Evolutionary conservation across 1,284 basidiomycete genomes (phyloP).

Genomic region (Earliella scabrosa): DNA sequence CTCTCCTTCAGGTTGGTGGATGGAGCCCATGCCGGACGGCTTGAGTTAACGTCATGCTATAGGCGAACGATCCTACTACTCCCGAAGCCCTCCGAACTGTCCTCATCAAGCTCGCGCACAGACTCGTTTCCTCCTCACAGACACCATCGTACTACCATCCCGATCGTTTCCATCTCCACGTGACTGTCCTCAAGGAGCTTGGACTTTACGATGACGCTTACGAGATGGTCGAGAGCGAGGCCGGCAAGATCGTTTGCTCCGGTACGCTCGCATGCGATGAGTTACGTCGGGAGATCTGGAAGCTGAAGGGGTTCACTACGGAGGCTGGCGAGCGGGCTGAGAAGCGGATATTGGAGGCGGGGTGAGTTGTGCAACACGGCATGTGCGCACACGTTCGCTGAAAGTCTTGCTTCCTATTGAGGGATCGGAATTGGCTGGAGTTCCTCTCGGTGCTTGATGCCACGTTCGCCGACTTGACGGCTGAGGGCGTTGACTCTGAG

Average conservation of each 20-base stretch:
- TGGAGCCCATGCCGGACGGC: neutral
- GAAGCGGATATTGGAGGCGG: constrained; percentile 57
- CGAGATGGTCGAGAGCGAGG: constrained; percentile 68
- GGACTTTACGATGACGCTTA: constrained; percentile 71
- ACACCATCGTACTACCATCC: constrained; percentile 65
- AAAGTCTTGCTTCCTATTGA: constrained; percentile 39
- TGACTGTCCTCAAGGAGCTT: constrained; percentile 73
- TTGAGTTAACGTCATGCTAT: neutral
- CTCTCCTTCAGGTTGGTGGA: constrained; percentile 71
- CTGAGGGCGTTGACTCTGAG: constrained; percentile 28
- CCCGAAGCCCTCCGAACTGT: constrained; percentile 63
- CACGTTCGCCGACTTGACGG: constrained; percentile 52
- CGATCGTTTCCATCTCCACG: constrained; percentile 78
- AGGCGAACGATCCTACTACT: constrained; percentile 71
- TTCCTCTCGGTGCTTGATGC: constrained; percentile 75
- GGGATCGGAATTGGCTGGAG: constrained; percentile 87
- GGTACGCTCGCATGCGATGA: constrained; percentile 78
- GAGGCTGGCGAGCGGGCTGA: constrained; percentile 66
- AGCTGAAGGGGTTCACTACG: constrained; percentile 51
- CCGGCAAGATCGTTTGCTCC: constrained; percentile 67
- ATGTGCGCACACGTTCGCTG: constrained; percentile 16
- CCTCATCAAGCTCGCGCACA: constrained; percentile 72
- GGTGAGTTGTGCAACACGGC: constrained; percentile 42
- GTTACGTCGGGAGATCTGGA: constrained; percentile 72
- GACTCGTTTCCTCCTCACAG: constrained; percentile 63